Evolutionary conservation across 495 filamentous ascomycete genomes (phyloP), one percentile per base, ranked within the genome.

Genomic region (Lophiotrema nucula): DNA sequence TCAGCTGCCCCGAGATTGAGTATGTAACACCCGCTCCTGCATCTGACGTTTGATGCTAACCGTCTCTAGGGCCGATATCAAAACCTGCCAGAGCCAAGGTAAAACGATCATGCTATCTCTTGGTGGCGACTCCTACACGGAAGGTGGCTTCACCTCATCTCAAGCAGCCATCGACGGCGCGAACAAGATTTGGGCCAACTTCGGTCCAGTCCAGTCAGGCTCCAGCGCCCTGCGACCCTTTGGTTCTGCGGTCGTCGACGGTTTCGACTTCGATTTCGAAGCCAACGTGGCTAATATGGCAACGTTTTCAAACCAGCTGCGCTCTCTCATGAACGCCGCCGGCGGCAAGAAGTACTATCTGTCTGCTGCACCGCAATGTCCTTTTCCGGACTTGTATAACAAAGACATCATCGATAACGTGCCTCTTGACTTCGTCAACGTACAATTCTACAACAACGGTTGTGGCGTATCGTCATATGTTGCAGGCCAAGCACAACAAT

Each of bases 1-100:
- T 81, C 37, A 74, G 76, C 45, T 89, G 86, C 62, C 82, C 86
- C 13, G 69, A 86, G 58, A 77, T 89, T 22, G 85, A 75, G 80
- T 83, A 74, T 62, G 72, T 62, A 10, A 18, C 21, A 21, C 33
- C 16, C 25, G n/a, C 21, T n/a, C 10, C 31, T 43, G 24, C 21
- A 18, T 23, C 21, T 31, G 11, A 16, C 23, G 12, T 25, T 22
- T 25, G n/a, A 2, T 2, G 37, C 23, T 12, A 16, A 37, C 33
- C 1, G 43, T 54, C 22, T 43, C 33, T 42, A 62, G 60, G 19
- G 54, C 63, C 26, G 71, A 73, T 53, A 73, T 73, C 35, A 57
- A 38, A 19, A 57, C 65, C 21, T 71, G 66, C 50, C 66, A 68
- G 52, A 16, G 39, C 15, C 48, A 63, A 35, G 58, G 54, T 28